Conservation (phyloP, 2,329 filamentous ascomycete species). For the Botrytis aclada region DNA sequence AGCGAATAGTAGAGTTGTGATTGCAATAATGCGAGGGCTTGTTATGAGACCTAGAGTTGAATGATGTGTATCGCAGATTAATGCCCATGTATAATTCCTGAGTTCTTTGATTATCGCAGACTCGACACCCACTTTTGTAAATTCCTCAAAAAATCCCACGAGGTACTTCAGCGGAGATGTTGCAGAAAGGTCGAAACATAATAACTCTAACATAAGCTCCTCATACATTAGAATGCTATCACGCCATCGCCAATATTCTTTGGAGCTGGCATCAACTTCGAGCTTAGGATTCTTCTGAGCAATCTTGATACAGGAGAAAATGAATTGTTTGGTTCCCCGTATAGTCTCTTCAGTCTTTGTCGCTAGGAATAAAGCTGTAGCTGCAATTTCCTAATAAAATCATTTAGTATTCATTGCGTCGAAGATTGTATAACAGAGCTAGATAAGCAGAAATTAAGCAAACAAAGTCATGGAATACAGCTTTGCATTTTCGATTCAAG, state of each 20-base stretch:
- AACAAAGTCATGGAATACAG: background rate
- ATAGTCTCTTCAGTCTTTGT: constrained; percentile 98
- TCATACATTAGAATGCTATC: constrained; percentile 92
- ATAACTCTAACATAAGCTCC: constrained; percentile 82
- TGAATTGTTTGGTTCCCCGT: constrained; percentile 90
- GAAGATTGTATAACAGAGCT: background rate
- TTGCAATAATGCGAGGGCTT: constrained; percentile 75
- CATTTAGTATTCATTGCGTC: constrained; percentile 11
- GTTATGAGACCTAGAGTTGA: constrained; percentile 82
- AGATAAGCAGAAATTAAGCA: background rate
- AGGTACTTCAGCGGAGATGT: constrained; percentile 84
- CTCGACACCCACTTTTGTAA: constrained; percentile 68
- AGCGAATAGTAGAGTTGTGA: constrained; percentile 82
- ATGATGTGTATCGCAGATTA: constrained; percentile 84
- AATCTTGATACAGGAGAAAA: constrained; percentile 89
- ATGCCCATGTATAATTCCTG: constrained; percentile 86
- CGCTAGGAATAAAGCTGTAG: constrained; percentile 86
- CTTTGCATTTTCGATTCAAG: constrained; percentile 4
- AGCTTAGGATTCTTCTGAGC: constrained; percentile 92
- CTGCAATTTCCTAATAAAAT: constrained; percentile 67
- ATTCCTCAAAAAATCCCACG: constrained; percentile 73
- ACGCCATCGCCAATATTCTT: constrained; percentile 97
- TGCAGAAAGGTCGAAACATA: constrained; percentile 92
- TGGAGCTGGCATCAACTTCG: constrained; percentile 91
- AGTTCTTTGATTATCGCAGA: constrained; percentile 54